phyloP scores from a whole-genome alignment of 2,329 filamentous ascomycete genomes.

The Cercospora canescens region DNA sequence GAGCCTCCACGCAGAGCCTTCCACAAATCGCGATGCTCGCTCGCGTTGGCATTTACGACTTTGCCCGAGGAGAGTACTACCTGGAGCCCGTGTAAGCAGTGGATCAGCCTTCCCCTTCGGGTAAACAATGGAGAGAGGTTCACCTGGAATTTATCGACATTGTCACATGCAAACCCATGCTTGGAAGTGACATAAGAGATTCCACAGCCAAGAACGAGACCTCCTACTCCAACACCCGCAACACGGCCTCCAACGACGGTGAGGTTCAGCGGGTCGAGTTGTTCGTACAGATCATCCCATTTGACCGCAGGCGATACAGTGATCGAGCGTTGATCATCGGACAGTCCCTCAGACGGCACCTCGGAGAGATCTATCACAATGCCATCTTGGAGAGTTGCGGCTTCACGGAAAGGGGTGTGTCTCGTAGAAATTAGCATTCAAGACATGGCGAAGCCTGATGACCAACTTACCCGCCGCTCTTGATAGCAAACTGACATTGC shows the following conservation, averaged over 20 bases:
- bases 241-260: conserved; percentile 23
- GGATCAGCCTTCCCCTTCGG: no score
- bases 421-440: not conserved
- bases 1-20: conserved; percentile 22
- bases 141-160: conserved; percentile 24
- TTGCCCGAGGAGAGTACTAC: conserved; percentile 27
- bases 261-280: conserved; percentile 17
- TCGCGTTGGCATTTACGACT: conserved; percentile 28
- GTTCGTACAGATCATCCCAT: conserved; percentile 20
- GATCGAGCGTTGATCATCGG: conserved; percentile 7
- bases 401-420: conserved; percentile 5
- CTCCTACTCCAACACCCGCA: conserved; percentile 30
- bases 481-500: not conserved
- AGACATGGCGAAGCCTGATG: not conserved
- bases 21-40: conserved; percentile 22
- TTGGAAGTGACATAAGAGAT: not conserved
- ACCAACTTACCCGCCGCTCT: not conserved
- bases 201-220: conserved; percentile 20
- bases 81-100: no score
- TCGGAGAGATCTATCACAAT: conserved; percentile 26
- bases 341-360: conserved; percentile 20
- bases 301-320: conserved; percentile 16
- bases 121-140: not conserved
- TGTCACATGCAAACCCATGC: conserved; percentile 17
- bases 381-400: conserved; percentile 27